Base-by-base conservation (phyloP, 257 asterid genomes). In the Solanum gracilifrons region DNA sequence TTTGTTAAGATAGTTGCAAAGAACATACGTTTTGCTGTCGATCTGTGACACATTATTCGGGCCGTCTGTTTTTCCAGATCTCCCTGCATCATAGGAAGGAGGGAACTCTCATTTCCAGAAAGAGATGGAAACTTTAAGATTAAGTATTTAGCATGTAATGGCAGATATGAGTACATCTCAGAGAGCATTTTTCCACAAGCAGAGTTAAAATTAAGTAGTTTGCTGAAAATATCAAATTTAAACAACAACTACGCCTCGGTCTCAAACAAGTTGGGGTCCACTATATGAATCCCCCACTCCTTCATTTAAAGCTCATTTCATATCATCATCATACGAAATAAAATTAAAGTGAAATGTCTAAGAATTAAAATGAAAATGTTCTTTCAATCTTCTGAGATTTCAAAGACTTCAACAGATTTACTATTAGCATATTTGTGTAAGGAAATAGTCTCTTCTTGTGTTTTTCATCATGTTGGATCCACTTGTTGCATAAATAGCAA, bases 11-110 rank as follows among this genome's bases (percentile, higher is more conserved):
- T 2, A 80, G 41, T 29, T 80, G 3, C 29, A 83, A 64, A 48
- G 46, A 29, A 32, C 35, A 23, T 93, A 96, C 98, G 86, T 91
- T 90, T 92, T 94, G 58, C 84, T 86, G 88, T 93, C 98, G 18
- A 93, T 87, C 41, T 89, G 87, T 73, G 92, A 62, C 72, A 89
- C 91, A 87, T 85, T 89, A 33, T 74, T 83, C 4, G 87, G 36
- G 84, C 88, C 82, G 21, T 71, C 73, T 32, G 85, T 92, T 89
- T 89, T 92, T 85, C 92, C 98, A 75, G 93, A 66, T 90, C 91
- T 94, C 84, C 93, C 96, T 91, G 94, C 87, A 87, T 87, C 31
- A 86, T 69, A 79, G 76, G 10, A 71, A 84, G 62, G 36, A 75
- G 12, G 27, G 4, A 9, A 80, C 64, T 80, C 29, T 46, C 41